A percentile compares a stretch with the other conserved stretches of the same genome.
phyloP scores from a whole-genome alignment of 192 early-diverging fungal species.

The Diversispora eburnea region DNA sequence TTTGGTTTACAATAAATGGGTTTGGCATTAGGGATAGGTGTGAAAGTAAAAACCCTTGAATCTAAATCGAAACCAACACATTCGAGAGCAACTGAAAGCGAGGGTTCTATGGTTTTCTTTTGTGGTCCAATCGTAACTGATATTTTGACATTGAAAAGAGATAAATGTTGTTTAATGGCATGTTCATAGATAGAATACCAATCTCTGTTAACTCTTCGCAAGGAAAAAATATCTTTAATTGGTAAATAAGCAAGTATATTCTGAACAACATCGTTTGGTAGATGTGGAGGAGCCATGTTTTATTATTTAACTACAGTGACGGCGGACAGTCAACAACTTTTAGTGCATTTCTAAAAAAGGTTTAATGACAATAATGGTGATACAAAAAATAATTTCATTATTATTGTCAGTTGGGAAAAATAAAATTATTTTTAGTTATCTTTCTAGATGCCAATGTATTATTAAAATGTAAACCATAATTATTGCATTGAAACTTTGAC shows the following conservation, averaged over 20 bases:
- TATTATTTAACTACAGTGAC: too few species aligned
- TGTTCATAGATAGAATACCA: conserved; percentile 14
- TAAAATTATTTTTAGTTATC: too few species aligned
- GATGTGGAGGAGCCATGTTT: not conserved
- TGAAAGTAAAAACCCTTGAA: conserved; percentile 1
- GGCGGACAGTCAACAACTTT: too few species aligned
- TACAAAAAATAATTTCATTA: too few species aligned
- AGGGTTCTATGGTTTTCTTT: not conserved
- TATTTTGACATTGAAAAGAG: not conserved
- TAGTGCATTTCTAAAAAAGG: too few species aligned
- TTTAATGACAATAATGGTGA: too few species aligned
- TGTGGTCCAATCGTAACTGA: not conserved
- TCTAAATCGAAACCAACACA: not conserved
- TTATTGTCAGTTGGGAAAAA: too few species aligned
- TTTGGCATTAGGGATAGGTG: not conserved
- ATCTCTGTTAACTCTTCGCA: conserved; percentile 8
- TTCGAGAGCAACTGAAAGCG: not conserved
- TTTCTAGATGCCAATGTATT: too few species aligned
- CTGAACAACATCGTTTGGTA: not conserved
- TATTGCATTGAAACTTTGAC: too few species aligned
- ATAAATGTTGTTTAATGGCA: not conserved
- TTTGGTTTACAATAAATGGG: not conserved
- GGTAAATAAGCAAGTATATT: not conserved
- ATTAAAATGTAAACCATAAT: too few species aligned
- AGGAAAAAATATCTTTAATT: not conserved